A percentile compares a stretch with the other conserved stretches of the same genome.
phyloP scores from a whole-genome alignment of 495 filamentous ascomycete genomes.

The Cairneyella variabilis region DNA sequence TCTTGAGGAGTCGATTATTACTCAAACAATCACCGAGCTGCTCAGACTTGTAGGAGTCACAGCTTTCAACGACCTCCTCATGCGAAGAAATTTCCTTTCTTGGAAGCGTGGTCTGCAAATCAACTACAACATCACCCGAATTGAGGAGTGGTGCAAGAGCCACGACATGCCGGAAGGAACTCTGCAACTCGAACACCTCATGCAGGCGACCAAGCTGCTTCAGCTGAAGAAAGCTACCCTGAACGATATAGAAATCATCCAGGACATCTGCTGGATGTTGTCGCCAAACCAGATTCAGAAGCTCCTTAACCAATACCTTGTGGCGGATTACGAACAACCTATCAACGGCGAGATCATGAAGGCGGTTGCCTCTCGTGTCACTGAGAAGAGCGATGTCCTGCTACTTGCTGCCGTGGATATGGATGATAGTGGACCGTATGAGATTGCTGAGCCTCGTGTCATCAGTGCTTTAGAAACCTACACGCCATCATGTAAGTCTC shows the following conservation, averaged over 20 bases:
- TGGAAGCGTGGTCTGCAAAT: constrained; percentile 99
- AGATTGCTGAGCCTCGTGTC: constrained; percentile 92
- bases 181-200: constrained; percentile 95
- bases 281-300: constrained; percentile 99
- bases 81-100: constrained; percentile 96
- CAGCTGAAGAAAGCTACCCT: constrained; percentile 98
- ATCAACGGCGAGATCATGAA: constrained; percentile 99
- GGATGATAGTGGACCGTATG: constrained; percentile 99
- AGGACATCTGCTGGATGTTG: constrained; percentile 99
- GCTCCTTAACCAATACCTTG: constrained; percentile 95
- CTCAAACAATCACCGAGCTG: constrained; percentile 91
- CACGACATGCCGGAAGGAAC: constrained; percentile 99
- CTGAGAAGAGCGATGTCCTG: constrained; percentile 96
- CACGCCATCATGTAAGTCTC: constrained; percentile 80
- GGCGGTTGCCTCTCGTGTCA: constrained; percentile 93
- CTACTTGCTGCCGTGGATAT: constrained; percentile 92
- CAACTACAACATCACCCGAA: constrained; percentile 99
- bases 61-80: constrained; percentile 96
- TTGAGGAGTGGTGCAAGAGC: constrained; percentile 99
- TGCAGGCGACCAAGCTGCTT: constrained; percentile 93
- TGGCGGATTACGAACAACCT: constrained; percentile 98
- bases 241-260: constrained; percentile 99
- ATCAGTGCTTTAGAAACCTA: constrained; percentile 98
- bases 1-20: constrained; percentile 92
- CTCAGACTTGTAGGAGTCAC: constrained; percentile 93